A percentile compares a stretch with the other conserved stretches of the same genome.
phyloP scores from a whole-genome alignment of 1,139 yeast species.

The Nematodospora anomalae region DNA sequence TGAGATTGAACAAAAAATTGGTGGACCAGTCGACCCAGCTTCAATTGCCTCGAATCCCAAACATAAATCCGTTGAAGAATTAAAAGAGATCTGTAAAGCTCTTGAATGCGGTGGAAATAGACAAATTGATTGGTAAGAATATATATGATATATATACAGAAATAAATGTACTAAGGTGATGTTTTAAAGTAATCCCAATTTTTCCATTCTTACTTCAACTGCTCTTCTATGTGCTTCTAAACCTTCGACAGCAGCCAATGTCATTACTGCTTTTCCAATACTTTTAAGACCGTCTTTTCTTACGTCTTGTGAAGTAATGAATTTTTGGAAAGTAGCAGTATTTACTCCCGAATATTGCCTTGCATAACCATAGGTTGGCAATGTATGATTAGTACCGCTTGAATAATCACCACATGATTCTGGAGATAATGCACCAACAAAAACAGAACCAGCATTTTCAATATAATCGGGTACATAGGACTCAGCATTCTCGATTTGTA shows the following conservation, averaged over 20 bases:
- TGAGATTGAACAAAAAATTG: conserved; percentile 43
- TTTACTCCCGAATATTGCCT: conserved; percentile 97
- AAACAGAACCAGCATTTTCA: conserved; percentile 93
- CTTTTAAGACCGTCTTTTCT: conserved; percentile 79
- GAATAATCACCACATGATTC: conserved; percentile 99
- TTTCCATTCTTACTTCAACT: conserved; percentile 87
- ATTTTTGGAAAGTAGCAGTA: conserved; percentile 93
- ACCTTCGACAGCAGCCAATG: conserved; percentile 95
- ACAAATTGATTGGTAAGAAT: conserved; percentile 12
- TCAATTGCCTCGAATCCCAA: conserved; percentile 36
- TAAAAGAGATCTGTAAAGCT: conserved; percentile 49
- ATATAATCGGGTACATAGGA: conserved; percentile 67
- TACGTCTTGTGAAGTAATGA: conserved; percentile 89
- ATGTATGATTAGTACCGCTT: conserved; percentile 94
- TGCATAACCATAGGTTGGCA: conserved; percentile 98
- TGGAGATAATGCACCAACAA: conserved; percentile 94
- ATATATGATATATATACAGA: conserved; percentile 7
- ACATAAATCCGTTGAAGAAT: conserved; percentile 46
- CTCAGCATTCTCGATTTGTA: conserved; percentile 80
- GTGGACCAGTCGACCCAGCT: conserved; percentile 53
- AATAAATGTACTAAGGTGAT: neutral
- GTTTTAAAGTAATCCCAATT: conserved; percentile 50
- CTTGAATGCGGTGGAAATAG: conserved; percentile 38
- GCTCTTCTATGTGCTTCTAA: conserved; percentile 97
- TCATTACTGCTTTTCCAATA: conserved; percentile 95